Base-by-base conservation (phyloP, 345 rosid genomes). In the Salix caprea region DNA sequence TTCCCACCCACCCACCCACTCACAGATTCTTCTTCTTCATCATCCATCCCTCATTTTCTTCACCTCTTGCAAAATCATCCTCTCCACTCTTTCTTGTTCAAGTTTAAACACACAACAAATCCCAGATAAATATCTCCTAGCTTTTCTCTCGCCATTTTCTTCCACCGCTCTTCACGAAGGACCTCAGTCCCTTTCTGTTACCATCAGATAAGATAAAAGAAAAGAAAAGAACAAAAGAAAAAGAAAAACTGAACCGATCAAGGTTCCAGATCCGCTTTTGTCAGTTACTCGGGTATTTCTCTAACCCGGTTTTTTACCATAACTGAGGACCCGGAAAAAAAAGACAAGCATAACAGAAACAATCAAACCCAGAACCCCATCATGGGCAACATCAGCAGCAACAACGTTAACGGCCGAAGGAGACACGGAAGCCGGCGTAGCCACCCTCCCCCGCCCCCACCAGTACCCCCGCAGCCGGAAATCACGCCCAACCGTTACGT, bases 321-420 rank as follows among this genome's bases (percentile, higher is more conserved):
- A 42, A 67, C 62, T 74, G 58, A 23, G 7, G 58, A 37, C 39
- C 78, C 5, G n/a, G 23, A 42, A 2, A 24, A 24, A 40, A 30
- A 67, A 34, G 42, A 61, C 4, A n/a, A 24, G 16, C 40, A 30
- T 11, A 65, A 65, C 34, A 65, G 18, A 60, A 16, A 24, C 67
- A 23, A 3, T 46, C 18, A 11, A 76, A 48, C 71, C 62, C 40
- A 0, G 65, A 68, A 5, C 66, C 19, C 18, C 13, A 56, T 24
- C 40, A 92, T 95, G 99, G 97, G 97, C 2, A 91, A 91, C 85
- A 84, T 77, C 72, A 80, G 85, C 48, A 90, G 94, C 85, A 85
- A 90, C 85, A 84, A 84, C 82, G 84, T 77, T 7, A 84, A 75
- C 69, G 85, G 88, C 65, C 85, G 96, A 70, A 87, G 94, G 71